phyloP scores from a whole-genome alignment of 1,284 basidiomycete species.

The Cystobasidium pallidum region DNA sequence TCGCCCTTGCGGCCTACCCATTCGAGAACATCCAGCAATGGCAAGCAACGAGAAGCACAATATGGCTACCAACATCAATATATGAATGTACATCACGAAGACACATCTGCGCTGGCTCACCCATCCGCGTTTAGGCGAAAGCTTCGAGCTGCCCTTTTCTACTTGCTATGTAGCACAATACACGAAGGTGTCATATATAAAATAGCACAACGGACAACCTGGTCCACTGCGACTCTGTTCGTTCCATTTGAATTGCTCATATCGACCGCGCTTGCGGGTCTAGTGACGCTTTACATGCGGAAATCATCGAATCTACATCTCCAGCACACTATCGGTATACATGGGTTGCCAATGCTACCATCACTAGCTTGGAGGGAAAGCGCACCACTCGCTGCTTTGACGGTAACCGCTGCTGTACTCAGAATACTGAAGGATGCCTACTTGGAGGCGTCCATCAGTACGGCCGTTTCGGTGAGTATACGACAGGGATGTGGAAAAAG shows the following conservation, averaged over 20 bases:
- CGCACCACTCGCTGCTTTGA: constrained; percentile 20
- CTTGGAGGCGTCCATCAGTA: constrained; percentile 22
- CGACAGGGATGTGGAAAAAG: no score
- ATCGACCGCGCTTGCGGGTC: background rate
- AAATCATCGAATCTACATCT: constrained; percentile 1
- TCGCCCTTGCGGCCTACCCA: no score
- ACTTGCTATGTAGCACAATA: constrained; percentile 8
- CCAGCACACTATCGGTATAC: constrained; percentile 3
- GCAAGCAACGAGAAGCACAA: background rate
- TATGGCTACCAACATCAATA: background rate
- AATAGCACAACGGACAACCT: constrained; percentile 29
- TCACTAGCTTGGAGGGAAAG: constrained; percentile 28
- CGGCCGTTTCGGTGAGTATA: constrained; percentile 20
- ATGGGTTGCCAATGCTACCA: constrained; percentile 7
- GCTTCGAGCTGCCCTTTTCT: constrained; percentile 7
- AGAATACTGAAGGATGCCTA: constrained; percentile 13
- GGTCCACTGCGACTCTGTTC: constrained; percentile 15
- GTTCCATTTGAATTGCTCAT: constrained; percentile 16
- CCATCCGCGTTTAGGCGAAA: constrained; percentile 12
- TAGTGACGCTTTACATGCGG: constrained; percentile 5
- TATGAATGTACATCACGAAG: background rate
- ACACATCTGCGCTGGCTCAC: background rate
- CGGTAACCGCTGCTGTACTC: constrained; percentile 4
- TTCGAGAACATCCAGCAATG: no score
- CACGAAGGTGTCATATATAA: constrained; percentile 28